Percentiles rank a stretch among this genome's conserved stretches.
Conservation (phyloP, 805 yeast species). For the Metschnikowia henanensis region DNA sequence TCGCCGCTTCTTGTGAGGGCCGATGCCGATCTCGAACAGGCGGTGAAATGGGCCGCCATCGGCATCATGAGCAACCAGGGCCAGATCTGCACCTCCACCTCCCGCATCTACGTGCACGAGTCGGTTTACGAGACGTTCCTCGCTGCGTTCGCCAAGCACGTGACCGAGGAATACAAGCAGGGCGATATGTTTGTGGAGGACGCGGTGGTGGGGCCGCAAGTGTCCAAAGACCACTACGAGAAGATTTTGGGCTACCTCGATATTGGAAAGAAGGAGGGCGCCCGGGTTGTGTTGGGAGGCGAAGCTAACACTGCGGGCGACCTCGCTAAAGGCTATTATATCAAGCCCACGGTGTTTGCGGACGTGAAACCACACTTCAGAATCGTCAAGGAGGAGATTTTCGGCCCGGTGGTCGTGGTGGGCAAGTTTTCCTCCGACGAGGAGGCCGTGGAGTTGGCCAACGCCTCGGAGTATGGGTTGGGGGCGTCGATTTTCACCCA, state of each 20-base stretch:
- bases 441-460: conserved; percentile 3
- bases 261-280: no score
- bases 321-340: conserved; percentile 1
- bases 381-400: conserved; percentile 34
- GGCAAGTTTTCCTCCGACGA: conserved; percentile 23
- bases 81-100: conserved; percentile 50
- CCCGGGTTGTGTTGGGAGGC: conserved; percentile 27
- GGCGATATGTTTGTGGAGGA: conserved; percentile 35
- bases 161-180: conserved; percentile 25
- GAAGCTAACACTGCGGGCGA: neutral
- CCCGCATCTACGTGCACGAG: conserved; percentile 37
- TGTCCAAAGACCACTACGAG: no score
- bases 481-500: conserved; percentile 45
- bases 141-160: conserved; percentile 16
- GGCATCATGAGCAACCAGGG: conserved; percentile 45
- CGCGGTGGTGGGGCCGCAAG: no score
- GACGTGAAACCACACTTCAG: conserved; percentile 31
- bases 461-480: conserved; percentile 32
- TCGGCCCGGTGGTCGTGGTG: conserved; percentile 44
- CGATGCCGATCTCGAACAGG: conserved; percentile 34
- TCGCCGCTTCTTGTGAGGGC: conserved; percentile 34
- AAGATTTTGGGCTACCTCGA: conserved; percentile 2
- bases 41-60: conserved; percentile 29
- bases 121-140: conserved; percentile 30
- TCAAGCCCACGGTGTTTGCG: conserved; percentile 35